These are phyloP conservation scores for Moniliophthora roreri DNA, from an alignment of 1,284 basidiomycete genomes.

Conservation along the genomic window DNA sequence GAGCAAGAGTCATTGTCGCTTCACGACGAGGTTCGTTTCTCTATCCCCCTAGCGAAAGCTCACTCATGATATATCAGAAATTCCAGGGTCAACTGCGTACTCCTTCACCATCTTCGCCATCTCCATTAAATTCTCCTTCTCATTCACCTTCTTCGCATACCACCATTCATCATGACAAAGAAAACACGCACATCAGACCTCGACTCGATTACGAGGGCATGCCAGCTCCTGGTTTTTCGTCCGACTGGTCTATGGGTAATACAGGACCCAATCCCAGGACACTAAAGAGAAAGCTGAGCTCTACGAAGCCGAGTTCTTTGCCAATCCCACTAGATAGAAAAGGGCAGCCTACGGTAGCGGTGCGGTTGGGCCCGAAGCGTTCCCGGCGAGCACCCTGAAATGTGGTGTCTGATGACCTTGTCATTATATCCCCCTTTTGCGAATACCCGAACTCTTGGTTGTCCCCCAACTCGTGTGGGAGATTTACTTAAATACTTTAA, in stretches of 20 bases:
- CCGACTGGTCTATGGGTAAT: conserved; percentile 18
- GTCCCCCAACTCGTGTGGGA: neutral
- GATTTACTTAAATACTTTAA: no score
- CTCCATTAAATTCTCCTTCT: neutral
- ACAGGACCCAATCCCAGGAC: conserved; percentile 3
- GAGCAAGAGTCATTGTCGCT: conserved; percentile 3
- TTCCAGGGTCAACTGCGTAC: no score
- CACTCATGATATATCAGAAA: no score
- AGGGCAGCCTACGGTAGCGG: conserved; percentile 15
- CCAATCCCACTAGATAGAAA: conserved; percentile 18
- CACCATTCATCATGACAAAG: neutral
- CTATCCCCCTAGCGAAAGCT: no score
- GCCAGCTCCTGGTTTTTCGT: conserved; percentile 21
- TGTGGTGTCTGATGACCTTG: neutral
- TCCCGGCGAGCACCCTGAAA: conserved; percentile 15
- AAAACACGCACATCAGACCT: neutral
- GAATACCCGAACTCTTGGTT: neutral
- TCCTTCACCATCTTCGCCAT: no score
- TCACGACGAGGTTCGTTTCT: no score
- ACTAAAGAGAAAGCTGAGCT: conserved; percentile 17
- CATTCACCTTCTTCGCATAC: neutral
- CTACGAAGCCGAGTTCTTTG: conserved; percentile 6
- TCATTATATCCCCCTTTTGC: neutral
- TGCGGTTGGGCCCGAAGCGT: conserved; percentile 22
- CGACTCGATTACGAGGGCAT: conserved; percentile 16